A percentile compares a stretch with the other conserved stretches of the same genome.
phyloP scores from a whole-genome alignment of 306 rosid species.

The Lathyrus aphaca region DNA sequence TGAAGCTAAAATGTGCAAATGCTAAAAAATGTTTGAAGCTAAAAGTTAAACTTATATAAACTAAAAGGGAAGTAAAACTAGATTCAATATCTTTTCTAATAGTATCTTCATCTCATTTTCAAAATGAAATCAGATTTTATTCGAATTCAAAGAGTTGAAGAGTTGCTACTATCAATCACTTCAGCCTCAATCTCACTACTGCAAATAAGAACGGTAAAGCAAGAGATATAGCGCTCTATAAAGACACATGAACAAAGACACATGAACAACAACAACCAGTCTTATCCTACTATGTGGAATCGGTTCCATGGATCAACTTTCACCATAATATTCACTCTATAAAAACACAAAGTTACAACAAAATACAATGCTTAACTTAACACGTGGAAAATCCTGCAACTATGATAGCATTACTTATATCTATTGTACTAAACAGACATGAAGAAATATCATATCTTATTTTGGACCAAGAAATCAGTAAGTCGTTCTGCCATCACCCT shows the following conservation, averaged over 20 bases:
- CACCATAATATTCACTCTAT: no score
- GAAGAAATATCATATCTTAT: neutral
- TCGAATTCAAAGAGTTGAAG: neutral
- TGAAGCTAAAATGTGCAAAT: no score
- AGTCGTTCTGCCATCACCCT: conserved; percentile 76
- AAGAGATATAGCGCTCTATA: neutral
- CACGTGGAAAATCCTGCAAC: neutral
- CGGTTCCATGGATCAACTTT: no score
- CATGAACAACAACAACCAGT: no score
- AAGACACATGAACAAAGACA: conserved; percentile 14
- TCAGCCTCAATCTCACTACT: conserved; percentile 3
- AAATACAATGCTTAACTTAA: conserved; percentile 15
- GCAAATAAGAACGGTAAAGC: neutral
- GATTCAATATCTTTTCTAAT: neutral
- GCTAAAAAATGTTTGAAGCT: neutral
- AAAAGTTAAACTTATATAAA: neutral
- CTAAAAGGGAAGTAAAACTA: conserved; percentile 3
- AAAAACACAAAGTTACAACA: conserved; percentile 15
- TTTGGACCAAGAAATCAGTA: conserved; percentile 40
- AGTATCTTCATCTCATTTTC: conserved; percentile 4
- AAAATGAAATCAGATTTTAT: neutral
- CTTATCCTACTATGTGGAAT: no score
- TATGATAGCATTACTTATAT: conserved; percentile 3
- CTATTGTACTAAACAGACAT: conserved; percentile 38
- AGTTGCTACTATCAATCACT: conserved; percentile 21